A percentile compares a stretch with the other conserved stretches of the same genome.
Conservation (phyloP, 1,284 basidiomycete species). For the Mycena citricolor region DNA sequence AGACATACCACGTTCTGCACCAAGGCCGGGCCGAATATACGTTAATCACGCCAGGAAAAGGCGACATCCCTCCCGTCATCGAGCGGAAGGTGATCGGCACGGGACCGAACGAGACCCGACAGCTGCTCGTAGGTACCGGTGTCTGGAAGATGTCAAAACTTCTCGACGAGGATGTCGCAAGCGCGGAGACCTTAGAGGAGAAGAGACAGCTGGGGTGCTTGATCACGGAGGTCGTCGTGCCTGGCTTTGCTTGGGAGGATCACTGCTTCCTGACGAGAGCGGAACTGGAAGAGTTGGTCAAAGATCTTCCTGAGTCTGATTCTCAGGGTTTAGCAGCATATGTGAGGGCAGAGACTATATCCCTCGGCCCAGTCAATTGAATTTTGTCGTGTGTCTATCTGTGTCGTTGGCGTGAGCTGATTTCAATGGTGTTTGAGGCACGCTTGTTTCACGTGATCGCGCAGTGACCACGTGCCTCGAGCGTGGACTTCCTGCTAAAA, state of each 20-base stretch:
- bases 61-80: neutral
- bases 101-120: constrained; percentile 3
- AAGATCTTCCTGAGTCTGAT: too few species aligned
- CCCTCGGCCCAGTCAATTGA: too few species aligned
- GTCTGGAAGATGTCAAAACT: constrained; percentile 20
- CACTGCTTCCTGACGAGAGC: constrained; percentile 6
- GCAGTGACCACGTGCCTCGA: too few species aligned
- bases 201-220: constrained; percentile 9
- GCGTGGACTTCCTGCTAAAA: too few species aligned
- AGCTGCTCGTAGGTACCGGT: constrained; percentile 13
- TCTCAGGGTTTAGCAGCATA: too few species aligned
- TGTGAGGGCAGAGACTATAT: too few species aligned
- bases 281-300: neutral
- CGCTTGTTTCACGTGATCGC: too few species aligned
- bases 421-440: too few species aligned
- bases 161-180: constrained; percentile 6
- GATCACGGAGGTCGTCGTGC: constrained; percentile 17
- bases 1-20: constrained; percentile 52
- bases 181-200: neutral
- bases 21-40: constrained; percentile 49
- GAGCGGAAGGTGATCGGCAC: constrained; percentile 7
- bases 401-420: too few species aligned
- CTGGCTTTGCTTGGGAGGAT: constrained; percentile 9
- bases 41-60: constrained; percentile 34
- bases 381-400: too few species aligned